Conservation (phyloP, 768 basidiomycete genomes). For the Lactarius deliciosus region DNA sequence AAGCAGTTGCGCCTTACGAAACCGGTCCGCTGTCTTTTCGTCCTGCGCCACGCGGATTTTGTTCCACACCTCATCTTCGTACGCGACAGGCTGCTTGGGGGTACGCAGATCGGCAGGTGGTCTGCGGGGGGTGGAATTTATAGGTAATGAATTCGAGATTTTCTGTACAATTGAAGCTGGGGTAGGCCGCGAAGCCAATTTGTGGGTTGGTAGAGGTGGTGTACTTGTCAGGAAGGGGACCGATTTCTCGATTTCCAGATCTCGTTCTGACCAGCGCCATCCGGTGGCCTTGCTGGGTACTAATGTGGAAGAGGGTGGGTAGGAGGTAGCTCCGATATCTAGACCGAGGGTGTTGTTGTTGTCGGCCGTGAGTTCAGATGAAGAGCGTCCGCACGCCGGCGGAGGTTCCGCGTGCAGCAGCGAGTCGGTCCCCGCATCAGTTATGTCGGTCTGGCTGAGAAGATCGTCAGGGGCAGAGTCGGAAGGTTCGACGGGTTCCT, state of each 20-base stretch:
- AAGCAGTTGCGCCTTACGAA: slow-evolving; percentile 59
- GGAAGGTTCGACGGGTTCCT: slow-evolving; percentile 4
- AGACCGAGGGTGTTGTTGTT: slow-evolving; percentile 36
- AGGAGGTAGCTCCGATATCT: slow-evolving; percentile 30
- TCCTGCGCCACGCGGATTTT: slow-evolving; percentile 69
- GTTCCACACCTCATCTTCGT: slow-evolving; percentile 77
- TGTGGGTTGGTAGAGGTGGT: slow-evolving; percentile 17
- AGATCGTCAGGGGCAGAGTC: slow-evolving; percentile 20
- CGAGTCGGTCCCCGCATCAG: slow-evolving; percentile 18
- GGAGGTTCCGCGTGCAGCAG: not conserved
- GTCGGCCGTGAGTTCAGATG: slow-evolving; percentile 27
- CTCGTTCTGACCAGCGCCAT: slow-evolving; percentile 19
- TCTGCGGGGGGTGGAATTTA: slow-evolving; percentile 15
- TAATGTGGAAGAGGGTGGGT: slow-evolving; percentile 16
- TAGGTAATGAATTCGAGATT: not conserved
- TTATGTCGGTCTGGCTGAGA: slow-evolving; percentile 17
- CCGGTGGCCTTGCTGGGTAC: slow-evolving; percentile 16
- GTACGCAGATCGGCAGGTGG: slow-evolving; percentile 33
- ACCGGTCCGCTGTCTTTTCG: slow-evolving; percentile 69
- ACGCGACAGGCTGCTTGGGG: slow-evolving; percentile 49
- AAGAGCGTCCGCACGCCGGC: slow-evolving; percentile 1
- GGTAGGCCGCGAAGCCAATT: slow-evolving; percentile 17
- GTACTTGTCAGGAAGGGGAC: slow-evolving; percentile 29
- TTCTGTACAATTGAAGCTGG: slow-evolving; percentile 16
- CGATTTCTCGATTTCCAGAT: slow-evolving; percentile 23